A percentile compares a stretch with the other conserved stretches of the same genome.
Evolutionary conservation across 2,329 filamentous ascomycete genomes (phyloP).

Genomic region (Pyrenochaeta sp.): DNA sequence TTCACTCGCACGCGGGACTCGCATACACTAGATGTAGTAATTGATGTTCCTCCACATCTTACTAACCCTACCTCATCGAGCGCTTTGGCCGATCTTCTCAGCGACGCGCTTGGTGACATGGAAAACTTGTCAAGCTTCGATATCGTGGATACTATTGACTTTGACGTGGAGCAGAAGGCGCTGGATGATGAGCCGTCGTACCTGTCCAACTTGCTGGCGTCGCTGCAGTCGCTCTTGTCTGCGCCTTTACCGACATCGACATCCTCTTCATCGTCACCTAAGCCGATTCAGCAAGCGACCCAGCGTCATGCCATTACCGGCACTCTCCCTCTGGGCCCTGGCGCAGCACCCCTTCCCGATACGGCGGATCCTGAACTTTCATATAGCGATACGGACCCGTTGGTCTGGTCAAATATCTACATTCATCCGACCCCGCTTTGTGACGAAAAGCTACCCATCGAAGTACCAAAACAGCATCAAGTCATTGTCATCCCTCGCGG

Average conservation of each 20-base stretch:
- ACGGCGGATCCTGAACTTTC: conserved; percentile 53
- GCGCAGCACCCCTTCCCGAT: conserved; percentile 75
- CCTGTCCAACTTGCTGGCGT: conserved; percentile 46
- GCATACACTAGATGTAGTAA: conserved; percentile 75
- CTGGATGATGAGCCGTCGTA: conserved; percentile 40
- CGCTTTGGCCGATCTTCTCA: conserved; percentile 31
- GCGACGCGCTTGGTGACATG: conserved; percentile 31
- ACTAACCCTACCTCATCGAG: conserved; percentile 20
- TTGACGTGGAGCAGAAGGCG: conserved; percentile 35
- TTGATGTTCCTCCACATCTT: conserved; percentile 60
- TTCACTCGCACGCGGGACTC: conserved; percentile 81
- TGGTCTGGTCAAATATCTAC: conserved; percentile 76
- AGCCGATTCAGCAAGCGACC: conserved; percentile 13
- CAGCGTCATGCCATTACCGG: conserved; percentile 53
- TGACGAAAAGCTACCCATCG: conserved; percentile 61
- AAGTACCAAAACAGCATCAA: conserved; percentile 67
- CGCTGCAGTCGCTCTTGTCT: conserved; percentile 47
- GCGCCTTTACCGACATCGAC: conserved; percentile 27
- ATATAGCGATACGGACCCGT: conserved; percentile 47
- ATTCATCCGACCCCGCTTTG: conserved; percentile 74
- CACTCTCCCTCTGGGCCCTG: conserved; percentile 65
- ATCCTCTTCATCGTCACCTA: conserved; percentile 12
- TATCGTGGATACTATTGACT: conserved; percentile 28
- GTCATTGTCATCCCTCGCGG: conserved; percentile 85
- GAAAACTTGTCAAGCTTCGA: conserved; percentile 36